A percentile compares a stretch with the other conserved stretches of the same genome.
Evolutionary conservation across 345 rosid species (phyloP).

Genomic region (Hibiscus mutabilis): DNA sequence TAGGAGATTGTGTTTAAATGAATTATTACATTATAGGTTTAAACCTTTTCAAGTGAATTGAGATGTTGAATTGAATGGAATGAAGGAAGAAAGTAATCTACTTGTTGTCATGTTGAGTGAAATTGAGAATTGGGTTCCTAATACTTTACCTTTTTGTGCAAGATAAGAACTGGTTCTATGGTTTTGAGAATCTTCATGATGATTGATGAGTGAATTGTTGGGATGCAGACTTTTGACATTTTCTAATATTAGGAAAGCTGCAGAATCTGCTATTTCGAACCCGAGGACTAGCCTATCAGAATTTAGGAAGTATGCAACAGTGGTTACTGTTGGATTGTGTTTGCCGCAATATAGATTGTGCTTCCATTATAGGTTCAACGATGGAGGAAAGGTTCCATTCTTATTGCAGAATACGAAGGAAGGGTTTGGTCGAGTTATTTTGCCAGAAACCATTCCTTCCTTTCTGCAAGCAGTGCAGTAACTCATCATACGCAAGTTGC

Average conservation of each 20-base stretch:
- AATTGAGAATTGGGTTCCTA: too few relatives aligned
- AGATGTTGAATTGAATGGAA: too few relatives aligned
- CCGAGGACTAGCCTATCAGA: constrained; percentile 21
- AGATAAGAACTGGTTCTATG: too few relatives aligned
- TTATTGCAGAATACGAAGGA: constrained; percentile 26
- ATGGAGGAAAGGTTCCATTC: constrained; percentile 25
- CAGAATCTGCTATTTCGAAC: constrained; percentile 21
- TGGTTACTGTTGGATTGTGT: constrained; percentile 34
- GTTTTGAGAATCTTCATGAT: too few relatives aligned
- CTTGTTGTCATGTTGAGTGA: too few relatives aligned
- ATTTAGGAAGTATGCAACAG: constrained; percentile 29
- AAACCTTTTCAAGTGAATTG: too few relatives aligned
- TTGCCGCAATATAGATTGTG: constrained; percentile 32
- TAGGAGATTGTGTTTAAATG: too few relatives aligned
- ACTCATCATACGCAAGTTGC: constrained; percentile 45
- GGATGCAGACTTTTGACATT: constrained; percentile 52
- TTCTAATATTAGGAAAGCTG: constrained; percentile 34
- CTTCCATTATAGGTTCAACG: constrained; percentile 22
- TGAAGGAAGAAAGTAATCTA: too few relatives aligned
- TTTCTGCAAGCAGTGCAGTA: constrained; percentile 31
- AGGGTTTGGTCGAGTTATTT: constrained; percentile 16
- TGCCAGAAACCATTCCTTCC: constrained; percentile 36
- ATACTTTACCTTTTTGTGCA: too few relatives aligned
- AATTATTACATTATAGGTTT: too few relatives aligned
- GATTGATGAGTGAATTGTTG: too few relatives aligned